Base-by-base conservation (phyloP, 169 alveolate genomes). In the Plasmodium gallinaceum region DNA sequence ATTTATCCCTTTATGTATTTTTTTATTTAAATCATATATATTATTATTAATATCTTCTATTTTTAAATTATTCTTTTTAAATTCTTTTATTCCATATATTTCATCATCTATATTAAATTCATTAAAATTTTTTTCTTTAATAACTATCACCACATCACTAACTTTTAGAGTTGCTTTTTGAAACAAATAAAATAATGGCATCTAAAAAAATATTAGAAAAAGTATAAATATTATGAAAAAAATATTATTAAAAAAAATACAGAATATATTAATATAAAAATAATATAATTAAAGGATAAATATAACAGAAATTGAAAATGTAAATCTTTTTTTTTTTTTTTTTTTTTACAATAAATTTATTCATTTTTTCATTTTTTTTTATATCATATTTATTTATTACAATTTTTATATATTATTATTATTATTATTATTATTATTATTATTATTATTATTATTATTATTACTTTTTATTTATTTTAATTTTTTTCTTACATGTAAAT, bases 1-100 rank as follows among this genome's bases (percentile, higher is more conserved):
- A 57, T 76, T 76, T 14, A 76, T 62, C 4, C 88, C 88, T 62
- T 76, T 76, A 48, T 76, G 61, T 43, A 76, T 76, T 64, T 76
- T 76, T 0, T 76, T 9, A 62, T 76, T 76, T 7, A 60, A 7
- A 5, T 76, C 75, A 76, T 62, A 7, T 24, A 12, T 60, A 5
- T 43, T 74, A 32, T 65, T 62, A 43, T 76, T 76, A 0, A 26
- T 62, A 20, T 76, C 88, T 64, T 76, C 88, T 1, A 76, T 43
- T 61, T 76, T 76, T 42, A 76, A 54, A 18, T 76, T 76, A 39
- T 64, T 76, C 24, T 76, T 76, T 26, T 76, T 76, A 2, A 58
- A 37, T 20, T 46, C 75, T 54, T 76, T 76, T 8, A 76, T 45
- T 46, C 88, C 88, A 42, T 76, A 61, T 12, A 76, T 76, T 76